Base-by-base conservation (phyloP, 2,329 filamentous ascomycete species). In the Bipolaris gigantea region DNA sequence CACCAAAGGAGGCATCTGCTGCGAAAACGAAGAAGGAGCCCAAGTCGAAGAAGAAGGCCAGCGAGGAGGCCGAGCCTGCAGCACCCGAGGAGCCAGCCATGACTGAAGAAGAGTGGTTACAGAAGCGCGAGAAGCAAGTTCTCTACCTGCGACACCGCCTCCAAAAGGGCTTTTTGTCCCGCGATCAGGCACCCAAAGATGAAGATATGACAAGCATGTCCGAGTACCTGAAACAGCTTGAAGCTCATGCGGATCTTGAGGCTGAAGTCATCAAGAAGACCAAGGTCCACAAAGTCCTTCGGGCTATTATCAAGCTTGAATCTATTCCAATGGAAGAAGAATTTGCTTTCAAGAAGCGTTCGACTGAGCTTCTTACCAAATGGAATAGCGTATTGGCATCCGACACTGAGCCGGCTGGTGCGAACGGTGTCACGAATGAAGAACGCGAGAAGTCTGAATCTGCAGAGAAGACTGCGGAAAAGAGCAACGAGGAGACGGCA, bases 281-380 rank as follows among this genome's bases (percentile, higher is more conserved):
- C 58, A 99, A 97, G 82, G 97, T 99, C 76, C 93, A 97, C 85
- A 99, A 99, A 79, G 93, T 99, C 10, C 83, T 99, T 53, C 96
- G 95, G 79, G 92, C 89, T 4, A 94, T 99, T 62, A 80, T 97
- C 67, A 97, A 96, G 79, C 81, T 99, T 8, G 83, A 87, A 39
- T 82, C 82, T 3, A 96, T 99, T 63, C 72, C 72, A 1, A 88
- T 87, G 57, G 94, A 99, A 61, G 89, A 92, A 33, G 89, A 96
- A 62, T 95, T 88, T 75, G 79, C 89, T 50, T 97, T 99, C 84
- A 95, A 94, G 79, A 80, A 86, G 61, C 88, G 94, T 47, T 92
- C 91, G 33, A 83, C 89, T 61, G 81, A 83, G 5, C 81, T 99
- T 43, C 80, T 97, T n/a, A 86, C 88, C 61, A 89, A 88, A 75